Evolutionary conservation across 179 eudicot genomes (phyloP).

Genomic region (Patellifolia procumbens): DNA sequence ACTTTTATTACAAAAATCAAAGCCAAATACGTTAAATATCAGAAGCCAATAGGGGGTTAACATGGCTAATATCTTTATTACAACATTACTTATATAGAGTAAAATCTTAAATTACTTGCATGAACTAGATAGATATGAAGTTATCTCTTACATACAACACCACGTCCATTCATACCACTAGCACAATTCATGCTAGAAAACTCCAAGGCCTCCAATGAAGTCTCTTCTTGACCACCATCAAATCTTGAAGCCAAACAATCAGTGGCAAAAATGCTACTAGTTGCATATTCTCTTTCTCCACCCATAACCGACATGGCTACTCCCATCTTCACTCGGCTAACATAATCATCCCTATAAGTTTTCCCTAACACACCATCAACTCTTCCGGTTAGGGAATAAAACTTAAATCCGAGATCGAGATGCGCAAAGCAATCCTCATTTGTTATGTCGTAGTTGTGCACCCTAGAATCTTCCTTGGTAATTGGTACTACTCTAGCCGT

Average conservation of each 20-base stretch:
- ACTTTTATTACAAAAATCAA: too few relatives aligned
- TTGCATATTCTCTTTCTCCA: constrained; percentile 40
- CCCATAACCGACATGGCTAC: constrained; percentile 48
- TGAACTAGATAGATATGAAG: neutral
- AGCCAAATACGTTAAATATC: too few relatives aligned
- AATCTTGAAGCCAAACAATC: constrained; percentile 29
- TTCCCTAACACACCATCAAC: constrained; percentile 58
- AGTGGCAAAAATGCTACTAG: constrained; percentile 41
- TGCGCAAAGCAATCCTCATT: constrained; percentile 59
- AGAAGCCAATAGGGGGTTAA: too few relatives aligned
- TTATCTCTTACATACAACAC: constrained; percentile 39
- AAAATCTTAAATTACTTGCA: neutral
- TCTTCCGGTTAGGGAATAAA: constrained; percentile 34
- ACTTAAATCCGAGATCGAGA: constrained; percentile 48
- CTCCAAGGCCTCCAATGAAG: neutral
- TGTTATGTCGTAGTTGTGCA: constrained; percentile 53
- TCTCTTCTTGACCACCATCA: neutral
- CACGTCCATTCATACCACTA: constrained; percentile 34
- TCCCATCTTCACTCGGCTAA: constrained; percentile 47
- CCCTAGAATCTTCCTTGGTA: constrained; percentile 38
- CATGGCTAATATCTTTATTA: neutral
- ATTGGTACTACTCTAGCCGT: constrained; percentile 49
- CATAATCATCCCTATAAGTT: constrained; percentile 43
- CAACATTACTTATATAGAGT: neutral
- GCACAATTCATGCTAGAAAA: constrained; percentile 21